A percentile compares a stretch with the other conserved stretches of the same genome.
Evolutionary conservation across 2,329 filamentous ascomycete genomes (phyloP).

Genomic region (Diplocarpon rosae): DNA sequence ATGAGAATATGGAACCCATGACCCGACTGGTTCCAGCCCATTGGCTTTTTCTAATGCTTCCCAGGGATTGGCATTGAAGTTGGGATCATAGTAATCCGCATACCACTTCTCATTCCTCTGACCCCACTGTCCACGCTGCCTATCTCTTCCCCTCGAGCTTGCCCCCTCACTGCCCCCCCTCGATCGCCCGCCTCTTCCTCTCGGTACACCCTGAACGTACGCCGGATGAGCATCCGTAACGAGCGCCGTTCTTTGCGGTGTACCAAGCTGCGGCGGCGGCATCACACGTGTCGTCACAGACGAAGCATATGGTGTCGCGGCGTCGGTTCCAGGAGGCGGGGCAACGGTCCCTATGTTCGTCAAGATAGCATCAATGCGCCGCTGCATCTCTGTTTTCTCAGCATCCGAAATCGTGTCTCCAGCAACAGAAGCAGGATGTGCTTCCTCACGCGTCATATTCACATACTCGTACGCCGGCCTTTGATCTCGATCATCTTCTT

Average conservation of each 20-base stretch:
- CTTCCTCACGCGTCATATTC: conserved; percentile 6
- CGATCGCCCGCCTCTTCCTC: too few relatives aligned
- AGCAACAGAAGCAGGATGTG: neutral
- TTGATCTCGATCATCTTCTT: conserved; percentile 5
- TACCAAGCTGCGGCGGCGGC: neutral
- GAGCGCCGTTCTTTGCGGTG: conserved; percentile 8
- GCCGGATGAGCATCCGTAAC: conserved; percentile 1
- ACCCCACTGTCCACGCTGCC: conserved; percentile 20
- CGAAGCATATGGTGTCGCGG: neutral
- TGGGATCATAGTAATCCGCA: conserved; percentile 56
- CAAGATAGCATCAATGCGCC: conserved; percentile 22
- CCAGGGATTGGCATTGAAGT: conserved; percentile 67
- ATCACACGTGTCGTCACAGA: neutral
- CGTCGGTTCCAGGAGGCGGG: conserved; percentile 4
- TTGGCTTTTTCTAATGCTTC: conserved; percentile 39
- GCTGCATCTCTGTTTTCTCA: conserved; percentile 18
- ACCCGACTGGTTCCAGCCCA: conserved; percentile 34
- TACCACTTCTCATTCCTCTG: conserved; percentile 44
- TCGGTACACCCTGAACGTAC: conserved; percentile 11
- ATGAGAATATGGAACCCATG: conserved; percentile 32
- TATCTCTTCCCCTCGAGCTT: conserved; percentile 3
- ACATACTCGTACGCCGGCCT: neutral
- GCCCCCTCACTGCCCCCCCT: conserved; percentile 7
- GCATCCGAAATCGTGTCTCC: conserved; percentile 15
- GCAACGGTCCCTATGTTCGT: conserved; percentile 8